Base-by-base conservation (phyloP, 345 rosid species). In the Kandelia obovata region DNA sequence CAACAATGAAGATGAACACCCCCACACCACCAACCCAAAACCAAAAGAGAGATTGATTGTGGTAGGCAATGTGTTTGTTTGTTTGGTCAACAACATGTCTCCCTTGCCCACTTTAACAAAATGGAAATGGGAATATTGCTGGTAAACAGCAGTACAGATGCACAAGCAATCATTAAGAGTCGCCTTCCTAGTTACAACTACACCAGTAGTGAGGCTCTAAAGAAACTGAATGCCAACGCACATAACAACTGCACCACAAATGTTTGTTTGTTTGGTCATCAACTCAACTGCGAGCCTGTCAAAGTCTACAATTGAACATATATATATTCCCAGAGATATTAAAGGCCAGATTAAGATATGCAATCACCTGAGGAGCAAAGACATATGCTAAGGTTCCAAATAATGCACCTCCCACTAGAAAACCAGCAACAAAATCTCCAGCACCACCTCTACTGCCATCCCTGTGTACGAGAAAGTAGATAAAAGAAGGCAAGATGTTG, bases 331-430 rank as follows among this genome's bases (percentile, higher is more conserved):
- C 55, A 62, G 68, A 61, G 46, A 65, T 61, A 61, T n/a, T 47
- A 55, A 17, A 62, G n/a, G 62, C 47, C 28, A 46, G 51, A 47
- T 17, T 23, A 28, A 67, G 51, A 62, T 57, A 70, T 63, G 52
- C 35, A 71, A 63, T 64, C 63, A 93, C 97, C 96, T 91, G 96
- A 28, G 98, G 97, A 61, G 98, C 93, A 79, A 86, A 92, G 64
- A 86, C 49, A 77, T 92, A 93, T 0, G 90, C 90, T 55, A 87
- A 70, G 19, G 95, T 84, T 73, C 97, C 98, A 74, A 83, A 88
- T 35, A 94, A 69, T 27, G 97, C 97, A 53, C 97, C 98, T 53
- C 97, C 97, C 71, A 94, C 68, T 58, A 94, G 80, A 78, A 94
- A 94, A 65, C 98, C 96, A 65, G 96, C 92, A 19, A 83, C 67